Base-by-base conservation (phyloP, 306 rosid genomes). In the Acmispon strigosus region DNA sequence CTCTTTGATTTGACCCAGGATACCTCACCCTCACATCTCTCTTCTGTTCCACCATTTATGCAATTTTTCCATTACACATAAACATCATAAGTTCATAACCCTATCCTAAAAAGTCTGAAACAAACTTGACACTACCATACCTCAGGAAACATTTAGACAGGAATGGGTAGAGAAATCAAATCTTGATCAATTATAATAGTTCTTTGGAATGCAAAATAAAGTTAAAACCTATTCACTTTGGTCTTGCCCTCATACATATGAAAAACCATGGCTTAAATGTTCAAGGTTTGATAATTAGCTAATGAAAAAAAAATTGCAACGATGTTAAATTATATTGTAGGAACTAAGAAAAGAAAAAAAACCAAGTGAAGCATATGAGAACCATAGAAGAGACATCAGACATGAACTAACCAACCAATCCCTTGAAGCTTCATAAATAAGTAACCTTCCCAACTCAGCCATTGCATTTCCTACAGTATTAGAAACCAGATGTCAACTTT, bases 391-490 rank as follows among this genome's bases (percentile, higher is more conserved):
- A 48, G 50, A 42, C n/a, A n/a, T n/a, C n/a, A n/a, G 53, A 36
- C n/a, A 69, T 42, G 57, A 76, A 89, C 96, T 84, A 73, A 89
- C 97, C 97, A 94, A 55, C 91, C 99, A 94, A 82, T 94, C 97
- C 82, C 96, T 84, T 50, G 97, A 86, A 56, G 97, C 99, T 80
- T 94, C 99, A 47, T 91, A 91, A 43, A 94, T 75, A 15, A 94
- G 95, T 47, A 94, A 49, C 84, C 99, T 90, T 71, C 99, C 97
- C 82, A 94, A 76, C 84, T 94, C 99, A 34, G 91, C 95, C 99
- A 94, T 83, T 12, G 99, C 99, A 84, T 78, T 94, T 88, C 84
- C 99, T 91, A 75, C 64, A 80, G 66, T 10, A 77, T 29, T 67
- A 9, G 16, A 63, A 74, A 16, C 53, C 34, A 2, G 0, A 27